These are phyloP conservation scores for Capsicum rhomboideum DNA, from an alignment of 257 asterid genomes.

Conservation along the genomic window DNA sequence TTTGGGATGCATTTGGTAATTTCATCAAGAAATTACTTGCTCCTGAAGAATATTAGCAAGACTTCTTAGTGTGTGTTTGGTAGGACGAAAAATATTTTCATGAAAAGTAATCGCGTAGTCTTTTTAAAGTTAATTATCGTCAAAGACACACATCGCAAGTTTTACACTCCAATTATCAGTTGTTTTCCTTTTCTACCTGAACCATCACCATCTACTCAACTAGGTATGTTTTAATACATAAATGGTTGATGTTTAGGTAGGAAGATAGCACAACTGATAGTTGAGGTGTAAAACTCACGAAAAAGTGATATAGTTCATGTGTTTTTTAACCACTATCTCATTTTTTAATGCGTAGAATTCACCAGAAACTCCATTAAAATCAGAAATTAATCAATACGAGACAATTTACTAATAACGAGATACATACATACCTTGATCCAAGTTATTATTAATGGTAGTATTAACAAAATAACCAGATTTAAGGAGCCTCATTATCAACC, in stretches of 20 bases:
- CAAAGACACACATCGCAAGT: too few relatives aligned
- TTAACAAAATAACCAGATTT: slow-evolving; percentile 20
- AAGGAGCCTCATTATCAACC: slow-evolving; percentile 22
- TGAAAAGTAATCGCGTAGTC: background rate
- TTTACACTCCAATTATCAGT: background rate
- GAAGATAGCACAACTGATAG: background rate
- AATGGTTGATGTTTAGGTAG: background rate
- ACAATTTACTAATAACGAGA: background rate
- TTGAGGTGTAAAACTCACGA: background rate
- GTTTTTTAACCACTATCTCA: too few relatives aligned
- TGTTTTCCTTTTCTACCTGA: background rate
- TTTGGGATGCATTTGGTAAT: background rate
- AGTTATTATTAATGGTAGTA: slow-evolving; percentile 2
- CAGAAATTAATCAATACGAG: too few relatives aligned
- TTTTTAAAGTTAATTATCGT: background rate
- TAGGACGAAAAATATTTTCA: background rate
- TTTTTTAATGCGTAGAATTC: background rate
- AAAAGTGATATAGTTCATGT: too few relatives aligned
- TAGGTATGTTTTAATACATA: background rate
- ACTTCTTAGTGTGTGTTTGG: too few relatives aligned
- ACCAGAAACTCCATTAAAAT: too few relatives aligned
- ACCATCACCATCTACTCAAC: background rate
- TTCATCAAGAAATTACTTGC: background rate
- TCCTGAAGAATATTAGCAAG: background rate
- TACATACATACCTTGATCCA: background rate